phyloP scores from a whole-genome alignment of 768 basidiomycete genomes.

The Leccinum rimulosum region DNA sequence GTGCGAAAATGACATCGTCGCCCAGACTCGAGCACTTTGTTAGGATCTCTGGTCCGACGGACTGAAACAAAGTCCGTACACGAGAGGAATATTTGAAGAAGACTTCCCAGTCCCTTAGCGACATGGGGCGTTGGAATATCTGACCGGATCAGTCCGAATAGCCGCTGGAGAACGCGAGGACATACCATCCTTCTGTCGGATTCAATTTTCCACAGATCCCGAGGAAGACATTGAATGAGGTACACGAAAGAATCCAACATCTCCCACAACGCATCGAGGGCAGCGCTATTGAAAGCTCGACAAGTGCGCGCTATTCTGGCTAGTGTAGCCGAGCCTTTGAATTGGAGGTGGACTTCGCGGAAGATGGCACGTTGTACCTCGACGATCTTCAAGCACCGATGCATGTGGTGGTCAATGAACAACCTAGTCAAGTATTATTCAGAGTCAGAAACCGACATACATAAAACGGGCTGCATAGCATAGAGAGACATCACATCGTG shows the following conservation, averaged over 20 bases:
- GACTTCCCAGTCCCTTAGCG: constrained; percentile 26
- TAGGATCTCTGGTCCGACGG: background rate
- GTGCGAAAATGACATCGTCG: constrained; percentile 25
- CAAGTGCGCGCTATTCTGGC: constrained; percentile 28
- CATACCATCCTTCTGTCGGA: constrained; percentile 12
- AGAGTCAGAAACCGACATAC: background rate
- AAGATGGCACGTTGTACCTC: constrained; percentile 28
- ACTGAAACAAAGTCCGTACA: constrained; percentile 13
- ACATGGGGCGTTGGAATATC: constrained; percentile 26
- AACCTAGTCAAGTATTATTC: background rate
- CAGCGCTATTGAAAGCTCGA: constrained; percentile 17
- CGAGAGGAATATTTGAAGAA: constrained; percentile 28
- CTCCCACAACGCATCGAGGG: constrained; percentile 28
- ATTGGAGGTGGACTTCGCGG: constrained; percentile 8
- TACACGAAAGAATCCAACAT: constrained; percentile 18
- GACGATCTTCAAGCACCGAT: constrained; percentile 26
- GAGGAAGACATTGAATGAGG: constrained; percentile 27
- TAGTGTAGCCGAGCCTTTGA: constrained; percentile 6
- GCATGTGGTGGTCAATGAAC: constrained; percentile 11
- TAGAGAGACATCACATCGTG: background rate
- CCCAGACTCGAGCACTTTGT: constrained; percentile 5
- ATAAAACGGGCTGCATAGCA: background rate
- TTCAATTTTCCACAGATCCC: constrained; percentile 26
- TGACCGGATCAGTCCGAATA: constrained; percentile 12
- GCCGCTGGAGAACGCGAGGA: background rate